A percentile compares a stretch with the other conserved stretches of the same genome.
These are phyloP conservation scores for Metarhizium album DNA, from an alignment of 2,329 filamentous ascomycete species.

Conservation along the genomic window DNA sequence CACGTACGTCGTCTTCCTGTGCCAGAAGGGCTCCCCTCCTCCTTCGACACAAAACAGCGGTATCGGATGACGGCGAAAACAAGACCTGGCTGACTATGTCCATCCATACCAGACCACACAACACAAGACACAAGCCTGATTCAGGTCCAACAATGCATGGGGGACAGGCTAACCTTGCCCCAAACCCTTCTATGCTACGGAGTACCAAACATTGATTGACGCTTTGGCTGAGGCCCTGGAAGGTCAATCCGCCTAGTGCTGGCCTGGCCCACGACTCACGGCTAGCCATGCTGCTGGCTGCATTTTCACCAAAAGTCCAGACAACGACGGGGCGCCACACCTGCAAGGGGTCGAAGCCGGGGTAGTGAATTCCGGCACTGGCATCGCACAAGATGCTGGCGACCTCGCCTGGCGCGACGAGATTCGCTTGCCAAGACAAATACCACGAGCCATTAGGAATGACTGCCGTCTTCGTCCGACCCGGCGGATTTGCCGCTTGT, in stretches of 20 bases:
- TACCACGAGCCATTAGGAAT: too few relatives aligned
- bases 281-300: not conserved
- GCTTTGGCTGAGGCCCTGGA: too few relatives aligned
- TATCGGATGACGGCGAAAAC: not conserved
- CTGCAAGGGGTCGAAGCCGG: not conserved
- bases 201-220: not conserved
- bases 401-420: not conserved
- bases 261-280: too few relatives aligned
- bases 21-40: too few relatives aligned
- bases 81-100: too few relatives aligned
- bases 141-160: not conserved
- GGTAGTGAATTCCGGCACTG: not conserved
- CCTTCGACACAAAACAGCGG: too few relatives aligned
- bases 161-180: not conserved
- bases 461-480: too few relatives aligned
- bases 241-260: too few relatives aligned
- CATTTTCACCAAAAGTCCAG: not conserved
- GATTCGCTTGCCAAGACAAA: not conserved
- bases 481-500: too few relatives aligned
- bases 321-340: not conserved
- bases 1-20: too few relatives aligned
- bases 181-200: too few relatives aligned
- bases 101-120: too few relatives aligned
- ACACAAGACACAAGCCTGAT: not conserved
- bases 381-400: not conserved